Conservation (phyloP, 805 yeast species). For the Candida loeiensis region DNA sequence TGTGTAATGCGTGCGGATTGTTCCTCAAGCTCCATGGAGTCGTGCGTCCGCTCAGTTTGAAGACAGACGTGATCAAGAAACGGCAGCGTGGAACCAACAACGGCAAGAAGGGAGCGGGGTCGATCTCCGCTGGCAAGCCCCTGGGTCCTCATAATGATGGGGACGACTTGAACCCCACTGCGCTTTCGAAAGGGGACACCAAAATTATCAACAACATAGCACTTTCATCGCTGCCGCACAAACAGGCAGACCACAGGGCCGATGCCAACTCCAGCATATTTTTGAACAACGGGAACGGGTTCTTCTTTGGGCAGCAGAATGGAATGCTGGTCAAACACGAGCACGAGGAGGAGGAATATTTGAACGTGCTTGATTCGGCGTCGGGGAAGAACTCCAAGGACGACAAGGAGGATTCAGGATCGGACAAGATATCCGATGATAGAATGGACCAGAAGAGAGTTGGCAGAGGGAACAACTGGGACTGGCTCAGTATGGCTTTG, state of each 20-base stretch:
- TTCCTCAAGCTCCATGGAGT: constrained; percentile 93
- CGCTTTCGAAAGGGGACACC: constrained; percentile 21
- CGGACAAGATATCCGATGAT: no score
- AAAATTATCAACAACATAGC: constrained; percentile 11
- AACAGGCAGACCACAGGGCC: not conserved
- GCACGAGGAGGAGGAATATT: constrained; percentile 15
- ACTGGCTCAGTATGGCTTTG: constrained; percentile 45
- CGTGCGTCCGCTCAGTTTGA: constrained; percentile 83
- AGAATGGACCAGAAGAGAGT: constrained; percentile 2
- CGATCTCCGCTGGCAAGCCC: constrained; percentile 5
- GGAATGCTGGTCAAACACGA: constrained; percentile 9
- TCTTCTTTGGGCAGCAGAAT: constrained; percentile 8
- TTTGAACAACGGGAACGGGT: constrained; percentile 10
- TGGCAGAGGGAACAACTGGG: constrained; percentile 32
- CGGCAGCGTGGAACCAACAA: constrained; percentile 58
- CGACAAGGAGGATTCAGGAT: constrained; percentile 6
- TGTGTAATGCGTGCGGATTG: constrained; percentile 95
- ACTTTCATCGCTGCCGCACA: constrained; percentile 4
- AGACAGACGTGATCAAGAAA: constrained; percentile 89
- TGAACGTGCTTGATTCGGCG: constrained; percentile 14
- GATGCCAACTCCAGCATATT: not conserved
- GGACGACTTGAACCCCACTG: constrained; percentile 48
- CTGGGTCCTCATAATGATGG: constrained; percentile 20
- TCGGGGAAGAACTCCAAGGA: constrained; percentile 7
- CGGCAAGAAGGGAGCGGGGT: constrained; percentile 14